Evolutionary conservation across 768 basidiomycete genomes (phyloP), one percentile per base, ranked within the genome.

Genomic region (Daedalea quercina): DNA sequence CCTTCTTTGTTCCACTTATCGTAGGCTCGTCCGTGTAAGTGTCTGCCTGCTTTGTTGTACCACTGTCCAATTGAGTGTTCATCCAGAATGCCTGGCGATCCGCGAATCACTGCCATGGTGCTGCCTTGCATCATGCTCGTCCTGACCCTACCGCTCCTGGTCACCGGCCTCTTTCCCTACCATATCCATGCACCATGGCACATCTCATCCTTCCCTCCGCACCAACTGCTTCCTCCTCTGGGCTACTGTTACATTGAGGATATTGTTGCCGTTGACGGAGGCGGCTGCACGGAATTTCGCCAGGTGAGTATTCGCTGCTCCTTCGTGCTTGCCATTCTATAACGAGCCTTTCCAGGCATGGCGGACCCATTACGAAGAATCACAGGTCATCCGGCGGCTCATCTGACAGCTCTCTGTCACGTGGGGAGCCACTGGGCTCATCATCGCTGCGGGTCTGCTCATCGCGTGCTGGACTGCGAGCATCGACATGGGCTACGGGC

Each of bases 231-330:
- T n/a, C 66, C 66, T 3, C 66, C 66, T 1, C 56, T 60, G 33
- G 59, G 62, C 0, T 67, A 65, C 60, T 64, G 61, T 26, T 56
- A 64, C 41, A 63, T 66, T 41, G 66, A 67, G 51, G 66, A 67
- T 55, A 51, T 67, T 57, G 56, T 67, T 46, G 65, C 66, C 28
- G 66, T 67, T 35, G 66, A 67, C 49, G 66, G 66, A 34, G 63
- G 65, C 25, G 66, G 65, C 45, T 59, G 65, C 44, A 58, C 61
- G 50, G 61, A 61, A 50, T 67, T 67, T 19, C 37, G 37, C 15
- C 37, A 40, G 37, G 37, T 40, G 37, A 19, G 37, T 40, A 3
- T 6, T 40, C 37, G 15, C 37, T 40, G 15, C 37, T 40, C 37
- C 17, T 15, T 40, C 4, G 17, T 15, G 4, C 7, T 6, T 40